phyloP scores from a whole-genome alignment of 805 yeast genomes.

The Wickerhamiella brachini region DNA sequence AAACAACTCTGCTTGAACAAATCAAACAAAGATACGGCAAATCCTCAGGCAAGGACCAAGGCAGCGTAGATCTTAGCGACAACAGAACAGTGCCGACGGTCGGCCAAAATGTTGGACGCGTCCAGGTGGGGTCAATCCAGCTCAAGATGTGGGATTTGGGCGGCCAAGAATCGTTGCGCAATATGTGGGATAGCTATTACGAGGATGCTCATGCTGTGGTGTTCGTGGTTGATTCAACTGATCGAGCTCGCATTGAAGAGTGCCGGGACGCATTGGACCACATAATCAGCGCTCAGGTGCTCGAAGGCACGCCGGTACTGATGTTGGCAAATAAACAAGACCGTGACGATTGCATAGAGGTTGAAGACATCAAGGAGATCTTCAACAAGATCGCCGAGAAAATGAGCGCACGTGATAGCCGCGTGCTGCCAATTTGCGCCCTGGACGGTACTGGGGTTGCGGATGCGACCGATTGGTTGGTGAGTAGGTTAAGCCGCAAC shows the following conservation, averaged over 20 bases:
- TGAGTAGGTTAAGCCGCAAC: slow-evolving; percentile 54
- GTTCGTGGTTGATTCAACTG: slow-evolving; percentile 86
- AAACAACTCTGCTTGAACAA: slow-evolving; percentile 66
- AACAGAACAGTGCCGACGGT: slow-evolving; percentile 74
- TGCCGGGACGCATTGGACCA: slow-evolving; percentile 49
- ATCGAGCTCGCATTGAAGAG: slow-evolving; percentile 67
- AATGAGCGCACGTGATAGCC: slow-evolving; percentile 78
- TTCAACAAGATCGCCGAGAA: slow-evolving; percentile 72
- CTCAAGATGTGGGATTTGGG: slow-evolving; percentile 94
- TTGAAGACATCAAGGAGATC: slow-evolving; percentile 68
- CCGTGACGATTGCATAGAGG: slow-evolving; percentile 51
- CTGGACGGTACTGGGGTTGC: slow-evolving; percentile 61
- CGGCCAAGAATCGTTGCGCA: slow-evolving; percentile 76
- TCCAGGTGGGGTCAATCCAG: slow-evolving; percentile 27
- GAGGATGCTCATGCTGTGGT: slow-evolving; percentile 79
- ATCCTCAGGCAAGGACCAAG: slow-evolving; percentile 23
- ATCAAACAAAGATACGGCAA: slow-evolving; percentile 41
- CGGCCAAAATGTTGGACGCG: slow-evolving; percentile 60
- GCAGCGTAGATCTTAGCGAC: slow-evolving; percentile 11
- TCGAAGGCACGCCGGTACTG: slow-evolving; percentile 73
- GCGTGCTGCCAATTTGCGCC: slow-evolving; percentile 84
- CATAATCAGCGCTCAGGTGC: slow-evolving; percentile 43
- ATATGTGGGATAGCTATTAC: slow-evolving; percentile 81
- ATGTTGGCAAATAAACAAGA: slow-evolving; percentile 97
- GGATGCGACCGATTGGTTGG: slow-evolving; percentile 84